Conservation (phyloP, 257 asterid species). For the Penstemon eatonii region DNA sequence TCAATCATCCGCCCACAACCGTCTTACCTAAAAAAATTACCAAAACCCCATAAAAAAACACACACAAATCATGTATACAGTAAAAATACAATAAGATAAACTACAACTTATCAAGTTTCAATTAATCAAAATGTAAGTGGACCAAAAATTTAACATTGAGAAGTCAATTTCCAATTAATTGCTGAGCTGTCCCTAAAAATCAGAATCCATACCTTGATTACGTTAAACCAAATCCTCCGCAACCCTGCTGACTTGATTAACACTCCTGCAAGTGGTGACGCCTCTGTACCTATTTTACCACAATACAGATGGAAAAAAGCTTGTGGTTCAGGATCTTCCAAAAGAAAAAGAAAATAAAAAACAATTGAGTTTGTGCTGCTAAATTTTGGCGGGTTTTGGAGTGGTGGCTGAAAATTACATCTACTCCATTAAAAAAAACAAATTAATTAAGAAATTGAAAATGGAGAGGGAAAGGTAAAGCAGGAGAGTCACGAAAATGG, state of each 20-base stretch:
- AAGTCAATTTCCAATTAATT: slow-evolving; percentile 24
- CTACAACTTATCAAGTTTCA: slow-evolving; percentile 23
- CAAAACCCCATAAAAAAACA: slow-evolving; percentile 33
- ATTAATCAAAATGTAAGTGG: slow-evolving; percentile 29
- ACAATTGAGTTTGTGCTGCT: slow-evolving; percentile 15
- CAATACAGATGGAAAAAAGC: slow-evolving; percentile 19
- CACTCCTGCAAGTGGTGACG: slow-evolving; percentile 28
- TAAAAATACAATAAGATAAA: slow-evolving; percentile 2
- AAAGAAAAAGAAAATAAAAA: not conserved
- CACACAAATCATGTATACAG: no score
- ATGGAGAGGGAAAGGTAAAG: slow-evolving; percentile 33
- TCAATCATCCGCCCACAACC: slow-evolving; percentile 52
- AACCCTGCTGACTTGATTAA: slow-evolving; percentile 16
- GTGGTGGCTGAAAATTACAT: slow-evolving; percentile 23
- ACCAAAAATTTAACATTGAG: slow-evolving; percentile 24
- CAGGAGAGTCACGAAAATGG: slow-evolving; percentile 48
- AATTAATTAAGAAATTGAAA: not conserved
- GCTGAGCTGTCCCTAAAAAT: slow-evolving; percentile 14
- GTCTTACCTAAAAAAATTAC: slow-evolving; percentile 39
- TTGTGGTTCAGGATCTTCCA: slow-evolving; percentile 29
- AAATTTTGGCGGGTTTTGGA: slow-evolving; percentile 35
- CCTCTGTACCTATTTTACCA: slow-evolving; percentile 18
- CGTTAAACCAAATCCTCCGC: slow-evolving; percentile 24
- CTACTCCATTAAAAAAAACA: not conserved
- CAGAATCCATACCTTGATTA: slow-evolving; percentile 18